phyloP scores from a whole-genome alignment of 352 stramenopile species.

The Discostella stelligera region DNA sequence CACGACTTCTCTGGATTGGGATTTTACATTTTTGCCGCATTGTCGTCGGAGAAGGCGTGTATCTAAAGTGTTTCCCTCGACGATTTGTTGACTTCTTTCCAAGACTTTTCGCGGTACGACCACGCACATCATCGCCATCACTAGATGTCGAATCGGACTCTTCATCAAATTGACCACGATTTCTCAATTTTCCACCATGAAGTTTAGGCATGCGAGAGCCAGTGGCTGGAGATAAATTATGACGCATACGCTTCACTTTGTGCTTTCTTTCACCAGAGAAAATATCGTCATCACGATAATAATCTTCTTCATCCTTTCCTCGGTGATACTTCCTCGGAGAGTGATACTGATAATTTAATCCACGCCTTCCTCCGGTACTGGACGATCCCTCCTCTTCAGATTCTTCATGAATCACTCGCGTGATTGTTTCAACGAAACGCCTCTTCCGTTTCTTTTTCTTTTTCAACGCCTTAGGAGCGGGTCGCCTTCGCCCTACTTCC shows the following conservation, averaged over 20 bases:
- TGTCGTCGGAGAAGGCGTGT: background rate
- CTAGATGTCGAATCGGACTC: background rate
- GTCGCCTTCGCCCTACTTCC: background rate
- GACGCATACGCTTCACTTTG: background rate
- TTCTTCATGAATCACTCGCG: slow-evolving; percentile 41
- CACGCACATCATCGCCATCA: background rate
- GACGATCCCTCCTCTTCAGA: slow-evolving; percentile 38
- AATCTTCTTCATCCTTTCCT: background rate
- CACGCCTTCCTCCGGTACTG: slow-evolving; percentile 2
- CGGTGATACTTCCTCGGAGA: background rate
- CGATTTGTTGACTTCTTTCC: background rate
- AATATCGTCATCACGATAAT: background rate
- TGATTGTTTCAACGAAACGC: slow-evolving; percentile 42
- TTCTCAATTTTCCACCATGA: background rate
- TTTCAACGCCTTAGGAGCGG: slow-evolving; percentile 6
- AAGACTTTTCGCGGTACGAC: background rate
- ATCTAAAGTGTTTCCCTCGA: background rate
- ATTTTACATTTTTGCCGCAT: background rate
- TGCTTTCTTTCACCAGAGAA: background rate
- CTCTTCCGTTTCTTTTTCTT: slow-evolving; percentile 41
- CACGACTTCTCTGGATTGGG: background rate
- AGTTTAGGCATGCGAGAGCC: background rate
- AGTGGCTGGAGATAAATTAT: background rate
- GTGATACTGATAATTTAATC: background rate
- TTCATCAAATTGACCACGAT: background rate